Evolutionary conservation across 495 filamentous ascomycete genomes (phyloP).

Genomic region (Cercophora newfieldiana): DNA sequence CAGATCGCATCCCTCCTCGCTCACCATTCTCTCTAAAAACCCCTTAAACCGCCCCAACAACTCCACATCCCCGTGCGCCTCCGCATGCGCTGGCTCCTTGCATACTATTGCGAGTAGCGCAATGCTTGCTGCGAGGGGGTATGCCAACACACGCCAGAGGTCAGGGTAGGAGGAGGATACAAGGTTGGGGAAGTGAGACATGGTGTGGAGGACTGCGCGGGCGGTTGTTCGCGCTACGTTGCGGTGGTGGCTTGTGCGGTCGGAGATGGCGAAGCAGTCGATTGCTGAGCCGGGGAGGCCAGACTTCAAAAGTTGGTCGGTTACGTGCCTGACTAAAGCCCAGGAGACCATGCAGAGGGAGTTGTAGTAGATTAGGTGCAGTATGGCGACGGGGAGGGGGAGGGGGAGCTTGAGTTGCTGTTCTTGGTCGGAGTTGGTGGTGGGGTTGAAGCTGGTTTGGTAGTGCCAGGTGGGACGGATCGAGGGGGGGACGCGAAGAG

Average conservation of each 20-base stretch:
- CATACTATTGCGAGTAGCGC: neutral
- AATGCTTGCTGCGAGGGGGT: constrained; percentile 3
- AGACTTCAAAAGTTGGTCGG: neutral
- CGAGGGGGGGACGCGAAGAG: neutral
- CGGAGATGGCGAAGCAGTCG: neutral
- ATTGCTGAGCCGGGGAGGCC: neutral
- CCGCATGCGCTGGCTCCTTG: constrained; percentile 8
- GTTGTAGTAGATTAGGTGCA: constrained; percentile 8
- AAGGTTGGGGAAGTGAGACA: neutral
- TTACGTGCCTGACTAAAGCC: neutral
- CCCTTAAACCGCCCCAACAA: neutral
- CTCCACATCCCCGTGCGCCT: neutral
- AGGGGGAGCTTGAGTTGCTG: too few species aligned
- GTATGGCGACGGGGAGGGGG: neutral
- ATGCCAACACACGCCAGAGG: neutral
- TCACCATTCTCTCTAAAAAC: neutral
- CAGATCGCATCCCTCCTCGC: neutral
- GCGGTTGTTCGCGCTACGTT: neutral
- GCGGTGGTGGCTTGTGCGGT: neutral
- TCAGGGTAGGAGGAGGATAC: neutral
- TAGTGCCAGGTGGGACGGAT: neutral
- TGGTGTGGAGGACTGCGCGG: neutral
- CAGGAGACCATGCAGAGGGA: neutral
- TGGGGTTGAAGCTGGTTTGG: too few species aligned
- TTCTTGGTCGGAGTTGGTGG: neutral